A percentile compares a stretch with the other conserved stretches of the same genome.
Conservation (phyloP, 192 early-diverging fungal species). For the Entomortierella beljakovae region DNA sequence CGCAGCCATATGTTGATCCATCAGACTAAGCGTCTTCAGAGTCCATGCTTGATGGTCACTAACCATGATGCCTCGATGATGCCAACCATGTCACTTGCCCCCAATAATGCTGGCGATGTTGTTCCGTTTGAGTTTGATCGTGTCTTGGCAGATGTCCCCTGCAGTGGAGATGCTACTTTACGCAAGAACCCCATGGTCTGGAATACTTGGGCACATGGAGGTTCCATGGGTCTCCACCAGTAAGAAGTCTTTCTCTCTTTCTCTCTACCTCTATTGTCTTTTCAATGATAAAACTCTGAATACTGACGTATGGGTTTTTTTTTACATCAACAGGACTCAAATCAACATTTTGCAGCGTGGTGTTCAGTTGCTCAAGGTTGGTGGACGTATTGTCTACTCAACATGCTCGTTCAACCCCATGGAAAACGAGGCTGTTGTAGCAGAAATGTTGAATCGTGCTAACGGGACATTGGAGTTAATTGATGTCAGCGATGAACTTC, state of each 20-base stretch:
- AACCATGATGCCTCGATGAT: constrained; percentile 90
- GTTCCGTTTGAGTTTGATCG: constrained; percentile 90
- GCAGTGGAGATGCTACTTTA: constrained; percentile 97
- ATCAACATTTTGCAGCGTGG: constrained; percentile 90
- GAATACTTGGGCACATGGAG: constrained; percentile 84
- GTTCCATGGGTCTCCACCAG: constrained; percentile 85
- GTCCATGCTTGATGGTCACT: constrained; percentile 92
- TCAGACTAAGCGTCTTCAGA: constrained; percentile 94
- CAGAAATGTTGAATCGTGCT: constrained; percentile 75
- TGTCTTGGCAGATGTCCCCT: constrained; percentile 97
- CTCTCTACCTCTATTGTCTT: no score
- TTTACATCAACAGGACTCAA: constrained; percentile 68
- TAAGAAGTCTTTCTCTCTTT: no score
- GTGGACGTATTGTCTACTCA: constrained; percentile 95
- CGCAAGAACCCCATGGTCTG: constrained; percentile 96
- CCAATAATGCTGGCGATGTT: constrained; percentile 47
- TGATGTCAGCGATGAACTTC: constrained; percentile 88
- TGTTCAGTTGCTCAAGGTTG: constrained; percentile 87
- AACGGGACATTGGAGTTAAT: constrained; percentile 82
- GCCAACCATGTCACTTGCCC: constrained; percentile 34
- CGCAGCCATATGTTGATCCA: constrained; percentile 94
- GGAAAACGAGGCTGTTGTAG: constrained; percentile 97
- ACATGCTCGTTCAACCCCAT: constrained; percentile 99
- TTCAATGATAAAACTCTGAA: no score
- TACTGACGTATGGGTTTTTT: no score